A percentile compares a stretch with the other conserved stretches of the same genome.
Evolutionary conservation across 352 stramenopile genomes (phyloP).

Genomic region (Thalassiosira mediterranea): DNA sequence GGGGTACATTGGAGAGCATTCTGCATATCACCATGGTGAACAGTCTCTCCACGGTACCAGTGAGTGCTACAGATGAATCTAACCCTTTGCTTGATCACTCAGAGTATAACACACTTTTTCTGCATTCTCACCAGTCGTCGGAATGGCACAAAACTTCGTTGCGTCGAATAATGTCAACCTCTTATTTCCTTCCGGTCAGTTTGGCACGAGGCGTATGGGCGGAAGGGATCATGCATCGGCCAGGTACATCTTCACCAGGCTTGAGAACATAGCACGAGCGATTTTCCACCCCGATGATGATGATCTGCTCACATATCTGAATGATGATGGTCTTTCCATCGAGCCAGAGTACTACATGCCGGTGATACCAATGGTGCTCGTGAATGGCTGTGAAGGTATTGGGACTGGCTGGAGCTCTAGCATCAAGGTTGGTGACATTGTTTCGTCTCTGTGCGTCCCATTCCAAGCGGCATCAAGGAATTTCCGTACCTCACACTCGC

Average conservation of each 20-base stretch:
- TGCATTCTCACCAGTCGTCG: conserved; percentile 87
- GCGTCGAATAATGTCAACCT: conserved; percentile 99
- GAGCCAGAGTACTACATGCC: conserved; percentile 98
- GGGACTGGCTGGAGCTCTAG: conserved; percentile 97
- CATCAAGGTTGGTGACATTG: conserved; percentile 66
- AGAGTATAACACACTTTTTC: background rate
- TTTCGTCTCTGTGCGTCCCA: no score
- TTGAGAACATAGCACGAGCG: conserved; percentile 94
- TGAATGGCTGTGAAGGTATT: conserved; percentile 99
- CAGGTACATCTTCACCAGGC: conserved; percentile 97
- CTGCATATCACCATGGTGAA: conserved; percentile 99
- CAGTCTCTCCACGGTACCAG: conserved; percentile 93
- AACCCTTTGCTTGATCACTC: no score
- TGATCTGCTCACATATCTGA: conserved; percentile 92
- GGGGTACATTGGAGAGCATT: conserved; percentile 94
- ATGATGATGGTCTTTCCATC: conserved; percentile 97
- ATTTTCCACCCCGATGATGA: conserved; percentile 99
- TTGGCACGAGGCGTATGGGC: conserved; percentile 97
- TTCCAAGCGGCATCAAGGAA: background rate
- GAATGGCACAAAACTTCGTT: conserved; percentile 98
- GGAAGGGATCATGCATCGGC: conserved; percentile 95
- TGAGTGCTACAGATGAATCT: no score
- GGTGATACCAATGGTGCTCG: conserved; percentile 93
- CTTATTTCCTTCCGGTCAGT: conserved; percentile 96
- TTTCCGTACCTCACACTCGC: background rate